Evolutionary conservation across 257 asterid genomes (phyloP), one percentile per base, ranked within the genome.

Genomic region (Linaria vulgaris): DNA sequence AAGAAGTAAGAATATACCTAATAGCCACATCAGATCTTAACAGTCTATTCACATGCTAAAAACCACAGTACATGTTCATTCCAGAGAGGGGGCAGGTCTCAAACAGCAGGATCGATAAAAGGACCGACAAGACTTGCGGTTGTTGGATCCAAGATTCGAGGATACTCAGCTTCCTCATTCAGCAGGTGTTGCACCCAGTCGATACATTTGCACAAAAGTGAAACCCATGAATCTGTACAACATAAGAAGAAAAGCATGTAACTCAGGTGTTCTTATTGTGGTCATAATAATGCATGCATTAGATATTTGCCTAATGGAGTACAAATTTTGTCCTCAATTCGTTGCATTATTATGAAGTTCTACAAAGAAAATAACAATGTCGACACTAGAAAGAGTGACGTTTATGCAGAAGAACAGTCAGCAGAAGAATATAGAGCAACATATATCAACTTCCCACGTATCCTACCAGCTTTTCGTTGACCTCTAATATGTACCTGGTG

Each of bases 221-320:
- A 92, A 73, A 94, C 97, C 81, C 83, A 87, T 47, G 99, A 96
- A 77, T 87, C 99, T 94, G 87, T 69, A 14, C 56, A 27, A 15
- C 71, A 81, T 49, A 17, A 57, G 50, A 11, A 23, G 25, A 58
- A 3, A 10, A 46, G 12, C 13, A 19, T 21, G 44, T 21, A 1
- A 54, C 23, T 47, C 16, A 2, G 13, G 8, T 59, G 13, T 17
- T n/a, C 13, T n/a, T 6, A 27, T 27, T 27, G 34, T 27, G 34
- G 34, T 27, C 34, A 27, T 27, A 6, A 34, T 34, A 44, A 25
- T 30, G 49, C 58, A 16, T 17, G 14, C 15, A 1, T 27, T 34
- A 22, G 39, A 20, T 38, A 15, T 3, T 31, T 47, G 12, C 6
- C 11, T 27, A 50, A 52, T 51, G 1, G 4, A 23, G 24, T 25